These are phyloP conservation scores for Saccharum spontaneum DNA, from an alignment of 176 grass and related monocot genomes.

Conservation along the genomic window DNA sequence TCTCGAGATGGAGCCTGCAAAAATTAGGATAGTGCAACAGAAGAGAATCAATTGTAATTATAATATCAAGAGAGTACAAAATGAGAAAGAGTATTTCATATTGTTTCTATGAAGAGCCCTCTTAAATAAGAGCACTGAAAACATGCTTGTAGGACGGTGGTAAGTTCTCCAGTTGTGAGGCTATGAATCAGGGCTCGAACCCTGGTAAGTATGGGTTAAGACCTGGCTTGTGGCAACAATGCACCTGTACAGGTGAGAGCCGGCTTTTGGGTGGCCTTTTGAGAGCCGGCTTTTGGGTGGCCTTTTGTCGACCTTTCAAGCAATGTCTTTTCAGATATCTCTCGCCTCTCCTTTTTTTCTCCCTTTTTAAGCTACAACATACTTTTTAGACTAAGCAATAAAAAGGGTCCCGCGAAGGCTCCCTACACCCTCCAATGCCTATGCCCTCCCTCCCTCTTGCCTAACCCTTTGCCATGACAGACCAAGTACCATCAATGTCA, in stretches of 20 bases:
- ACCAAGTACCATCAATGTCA: neutral
- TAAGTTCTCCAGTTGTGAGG: neutral
- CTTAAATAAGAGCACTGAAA: neutral
- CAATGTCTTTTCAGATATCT: neutral
- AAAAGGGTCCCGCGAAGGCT: neutral
- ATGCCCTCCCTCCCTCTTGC: neutral
- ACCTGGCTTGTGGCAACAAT: neutral
- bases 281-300: neutral
- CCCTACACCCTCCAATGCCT: neutral
- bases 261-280: neutral
- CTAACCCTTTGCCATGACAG: neutral
- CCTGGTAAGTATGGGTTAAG: neutral
- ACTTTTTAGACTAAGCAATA: neutral
- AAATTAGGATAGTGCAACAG: slow-evolving; percentile 31
- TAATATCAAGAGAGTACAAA: slow-evolving; percentile 14
- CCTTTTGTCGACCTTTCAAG: neutral
- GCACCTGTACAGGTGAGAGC: neutral
- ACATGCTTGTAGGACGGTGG: neutral
- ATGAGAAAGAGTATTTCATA: neutral
- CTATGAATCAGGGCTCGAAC: neutral
- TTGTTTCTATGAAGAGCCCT: neutral
- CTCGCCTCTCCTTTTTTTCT: neutral
- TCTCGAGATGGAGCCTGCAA: slow-evolving; percentile 76
- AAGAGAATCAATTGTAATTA: slow-evolving; percentile 4
- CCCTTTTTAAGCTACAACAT: neutral